Conservation (phyloP, 108 stramenopile species). For the Fistulifera solaris region DNA sequence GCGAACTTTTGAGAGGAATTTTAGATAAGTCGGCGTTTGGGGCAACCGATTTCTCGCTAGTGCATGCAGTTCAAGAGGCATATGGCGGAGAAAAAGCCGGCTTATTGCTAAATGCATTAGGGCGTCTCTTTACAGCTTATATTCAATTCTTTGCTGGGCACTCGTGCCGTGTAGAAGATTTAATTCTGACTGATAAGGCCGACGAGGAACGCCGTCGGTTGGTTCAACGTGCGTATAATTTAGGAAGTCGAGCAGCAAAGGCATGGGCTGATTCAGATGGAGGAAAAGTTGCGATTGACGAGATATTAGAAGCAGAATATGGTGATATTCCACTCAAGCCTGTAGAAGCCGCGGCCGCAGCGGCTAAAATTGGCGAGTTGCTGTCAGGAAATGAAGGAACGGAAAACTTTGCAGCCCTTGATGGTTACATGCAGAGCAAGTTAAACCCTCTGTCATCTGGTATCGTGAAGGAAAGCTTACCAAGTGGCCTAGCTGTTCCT, state of each 20-base stretch:
- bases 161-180: constrained; percentile 97
- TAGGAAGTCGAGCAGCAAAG: constrained; percentile 75
- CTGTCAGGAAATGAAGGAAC: constrained; percentile 80
- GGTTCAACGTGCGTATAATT: constrained; percentile 70
- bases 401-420: constrained; percentile 76
- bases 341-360: constrained; percentile 65
- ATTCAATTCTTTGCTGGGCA: constrained; percentile 92
- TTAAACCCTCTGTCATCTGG: constrained; percentile 85
- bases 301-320: constrained; percentile 28
- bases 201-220: constrained; percentile 65
- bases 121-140: constrained; percentile 93
- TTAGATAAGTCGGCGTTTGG: constrained; percentile 98
- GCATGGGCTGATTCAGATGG: constrained; percentile 91
- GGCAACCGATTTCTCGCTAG: constrained; percentile 83
- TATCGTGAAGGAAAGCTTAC: constrained; percentile 94
- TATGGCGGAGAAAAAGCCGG: constrained; percentile 91
- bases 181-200: constrained; percentile 78
- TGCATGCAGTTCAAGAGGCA: constrained; percentile 95
- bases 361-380: constrained; percentile 66
- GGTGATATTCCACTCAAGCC: constrained; percentile 60
- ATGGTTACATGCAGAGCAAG: constrained; percentile 92
- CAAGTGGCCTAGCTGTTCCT: constrained; percentile 90
- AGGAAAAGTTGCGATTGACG: constrained; percentile 76
- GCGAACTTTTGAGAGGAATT: constrained; percentile 90
- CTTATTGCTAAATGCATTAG: constrained; percentile 80